These are phyloP conservation scores for Candida buenavistaensis DNA, from an alignment of 1,139 yeast species.

Conservation along the genomic window DNA sequence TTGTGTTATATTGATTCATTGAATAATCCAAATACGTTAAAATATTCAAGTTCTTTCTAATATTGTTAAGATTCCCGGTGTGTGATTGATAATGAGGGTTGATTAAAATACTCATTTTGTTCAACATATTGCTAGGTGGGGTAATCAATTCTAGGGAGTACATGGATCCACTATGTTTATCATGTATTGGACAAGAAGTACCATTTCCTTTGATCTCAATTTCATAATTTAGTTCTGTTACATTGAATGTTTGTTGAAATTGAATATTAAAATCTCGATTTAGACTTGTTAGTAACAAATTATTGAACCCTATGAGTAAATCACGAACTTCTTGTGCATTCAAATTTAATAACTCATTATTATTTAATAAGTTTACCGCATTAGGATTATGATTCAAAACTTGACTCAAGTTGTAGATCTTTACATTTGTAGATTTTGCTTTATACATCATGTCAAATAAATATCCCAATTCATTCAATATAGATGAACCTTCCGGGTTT, in stretches of 20 bases:
- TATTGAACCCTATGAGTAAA: conserved; percentile 56
- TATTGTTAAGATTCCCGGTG: conserved; percentile 11
- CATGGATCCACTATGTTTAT: conserved; percentile 23
- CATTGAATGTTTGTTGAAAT: conserved; percentile 11
- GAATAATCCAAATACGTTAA: conserved; percentile 60
- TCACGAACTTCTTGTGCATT: conserved; percentile 36
- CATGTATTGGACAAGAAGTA: conserved; percentile 35
- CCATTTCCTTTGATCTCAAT: conserved; percentile 35
- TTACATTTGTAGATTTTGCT: conserved; percentile 70
- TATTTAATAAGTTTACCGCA: conserved; percentile 52
- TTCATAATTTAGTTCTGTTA: conserved; percentile 33
- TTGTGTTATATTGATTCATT: conserved; percentile 50
- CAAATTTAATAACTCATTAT: conserved; percentile 43
- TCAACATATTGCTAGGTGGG: conserved; percentile 30
- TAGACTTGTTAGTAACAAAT: conserved; percentile 55
- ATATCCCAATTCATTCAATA: conserved; percentile 82
- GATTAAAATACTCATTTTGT: conserved; percentile 26
- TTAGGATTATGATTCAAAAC: conserved; percentile 48
- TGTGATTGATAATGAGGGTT: conserved; percentile 15
- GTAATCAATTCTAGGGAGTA: conserved; percentile 33
- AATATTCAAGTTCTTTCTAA: conserved; percentile 18
- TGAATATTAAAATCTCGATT: conserved; percentile 47
- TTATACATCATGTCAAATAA: conserved; percentile 88
- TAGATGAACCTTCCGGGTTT: conserved; percentile 49
- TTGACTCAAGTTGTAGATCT: conserved; percentile 68